Percentiles rank a stretch among this genome's conserved stretches.
Evolutionary conservation across 2,329 filamentous ascomycete genomes (phyloP).

Genomic region (Fusarium penzigii): DNA sequence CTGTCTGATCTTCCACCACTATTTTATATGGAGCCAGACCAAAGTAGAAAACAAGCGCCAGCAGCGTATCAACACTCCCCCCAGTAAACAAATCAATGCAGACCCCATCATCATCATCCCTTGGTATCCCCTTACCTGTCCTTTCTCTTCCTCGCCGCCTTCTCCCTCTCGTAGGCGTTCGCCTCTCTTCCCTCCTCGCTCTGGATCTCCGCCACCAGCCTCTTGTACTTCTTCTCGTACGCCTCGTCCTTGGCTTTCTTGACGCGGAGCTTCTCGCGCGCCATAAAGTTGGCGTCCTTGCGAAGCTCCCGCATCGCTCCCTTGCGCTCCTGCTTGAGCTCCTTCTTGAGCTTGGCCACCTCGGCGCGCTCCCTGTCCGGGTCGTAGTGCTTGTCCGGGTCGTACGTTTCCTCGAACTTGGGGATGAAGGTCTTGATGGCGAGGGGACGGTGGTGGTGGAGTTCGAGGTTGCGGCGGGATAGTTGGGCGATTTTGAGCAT

Average conservation of each 20-base stretch:
- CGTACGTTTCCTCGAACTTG: conserved; percentile 95
- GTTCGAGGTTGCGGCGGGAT: conserved; percentile 74
- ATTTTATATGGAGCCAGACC: no score
- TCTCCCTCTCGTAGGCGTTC: conserved; percentile 89
- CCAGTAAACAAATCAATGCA: neutral
- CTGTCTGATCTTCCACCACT: no score
- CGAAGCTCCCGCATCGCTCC: conserved; percentile 90
- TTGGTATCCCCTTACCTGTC: conserved; percentile 38
- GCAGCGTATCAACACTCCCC: neutral
- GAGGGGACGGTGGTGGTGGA: conserved; percentile 86
- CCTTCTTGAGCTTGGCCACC: conserved; percentile 77
- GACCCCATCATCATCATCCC: conserved; percentile 12
- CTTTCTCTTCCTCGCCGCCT: conserved; percentile 68
- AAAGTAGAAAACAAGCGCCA: neutral
- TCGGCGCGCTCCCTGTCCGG: conserved; percentile 89
- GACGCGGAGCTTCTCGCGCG: conserved; percentile 81
- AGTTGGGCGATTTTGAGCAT: conserved; percentile 64
- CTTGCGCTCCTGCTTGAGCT: conserved; percentile 95
- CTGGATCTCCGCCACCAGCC: conserved; percentile 91
- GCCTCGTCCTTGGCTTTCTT: conserved; percentile 93
- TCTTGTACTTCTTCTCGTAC: conserved; percentile 96
- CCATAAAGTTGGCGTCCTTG: conserved; percentile 94
- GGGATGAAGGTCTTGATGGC: conserved; percentile 87
- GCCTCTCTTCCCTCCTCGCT: conserved; percentile 84
- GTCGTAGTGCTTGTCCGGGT: conserved; percentile 96